Evolutionary conservation across 345 rosid genomes (phyloP), one percentile per base, ranked within the genome.

Genomic region (Rhodomyrtus tomentosa): DNA sequence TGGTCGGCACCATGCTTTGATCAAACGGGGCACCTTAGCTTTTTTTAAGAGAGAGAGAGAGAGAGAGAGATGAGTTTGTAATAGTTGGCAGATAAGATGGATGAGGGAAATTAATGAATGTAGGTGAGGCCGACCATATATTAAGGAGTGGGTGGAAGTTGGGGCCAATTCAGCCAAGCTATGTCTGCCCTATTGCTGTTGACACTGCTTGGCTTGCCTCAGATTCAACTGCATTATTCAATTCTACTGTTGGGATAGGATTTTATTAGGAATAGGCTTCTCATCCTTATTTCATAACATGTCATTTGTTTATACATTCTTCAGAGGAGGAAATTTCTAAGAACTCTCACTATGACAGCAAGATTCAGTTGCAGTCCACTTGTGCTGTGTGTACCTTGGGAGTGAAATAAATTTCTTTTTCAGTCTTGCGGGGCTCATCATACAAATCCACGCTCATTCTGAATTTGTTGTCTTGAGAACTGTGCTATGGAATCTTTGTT

Each of bases 141-240:
- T 82, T 29, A 55, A 81, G 82, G 82, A 89, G 89, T 87, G 88
- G 94, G 88, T 88, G 91, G 88, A 7, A 11, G 91, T 88, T 91
- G 90, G 89, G 91, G 80, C 90, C 91, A 87, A 91, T 92, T 87
- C 91, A 90, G 86, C 90, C 86, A 72, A 5, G 76, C 84, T n/a
- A 14, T 55, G 25, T 59, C 29, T 81, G 83, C 56, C 24, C 8
- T 14, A 52, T 52, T 36, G 45, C 45, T 36, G 29, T n/a, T 1
- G 25, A 18, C 79, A 80, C 13, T 48, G 53, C 42, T 50, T 51
- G 56, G 42, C 55, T 81, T 50, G 83, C 55, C 55, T 18, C 56
- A 18, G 45, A 13, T 36, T 36, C 79, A 68, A 68, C 79, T 36
- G 79, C 79, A 36, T 68, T 68, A 22, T 38, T 62, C 45, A 18